These are phyloP conservation scores for Alternaria angustiovoidea DNA, from an alignment of 2,329 filamentous ascomycete species.

Conservation along the genomic window DNA sequence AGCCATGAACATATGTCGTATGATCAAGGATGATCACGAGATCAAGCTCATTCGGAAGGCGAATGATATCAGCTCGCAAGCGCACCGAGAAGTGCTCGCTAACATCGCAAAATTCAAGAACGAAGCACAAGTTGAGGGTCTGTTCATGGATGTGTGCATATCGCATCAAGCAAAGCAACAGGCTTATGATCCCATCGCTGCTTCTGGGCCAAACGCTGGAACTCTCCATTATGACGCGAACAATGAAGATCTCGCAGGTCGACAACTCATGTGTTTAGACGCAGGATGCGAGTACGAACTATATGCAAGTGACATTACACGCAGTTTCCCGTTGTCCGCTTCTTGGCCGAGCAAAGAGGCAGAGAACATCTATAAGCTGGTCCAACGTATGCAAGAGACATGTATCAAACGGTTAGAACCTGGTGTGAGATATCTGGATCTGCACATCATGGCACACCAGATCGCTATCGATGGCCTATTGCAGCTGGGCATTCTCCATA, in stretches of 20 bases:
- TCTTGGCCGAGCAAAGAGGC: conserved; percentile 72
- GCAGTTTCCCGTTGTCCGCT: conserved; percentile 81
- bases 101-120: conserved; percentile 70
- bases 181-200: conserved; percentile 90
- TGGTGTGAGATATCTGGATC: conserved; percentile 72
- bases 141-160: conserved; percentile 77
- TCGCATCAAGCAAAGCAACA: conserved; percentile 76
- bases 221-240: conserved; percentile 89
- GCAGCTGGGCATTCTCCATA: conserved; percentile 73
- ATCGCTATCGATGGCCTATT: conserved; percentile 77
- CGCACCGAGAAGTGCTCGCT: conserved; percentile 75
- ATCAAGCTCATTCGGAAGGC: conserved; percentile 81
- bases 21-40: conserved; percentile 86
- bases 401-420: conserved; percentile 75
- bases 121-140: conserved; percentile 83
- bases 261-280: conserved; percentile 82
- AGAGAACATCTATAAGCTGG: conserved; percentile 76
- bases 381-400: conserved; percentile 80
- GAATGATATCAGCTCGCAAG: conserved; percentile 79
- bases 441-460: conserved; percentile 76
- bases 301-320: conserved; percentile 90
- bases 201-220: conserved; percentile 80
- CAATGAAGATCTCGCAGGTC: conserved; percentile 72
- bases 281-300: conserved; percentile 85
- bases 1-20: conserved; percentile 80